These are phyloP conservation scores for peach (Prunus persica) DNA, from an alignment of 306 rosid species.

Conservation along the genomic window DNA sequence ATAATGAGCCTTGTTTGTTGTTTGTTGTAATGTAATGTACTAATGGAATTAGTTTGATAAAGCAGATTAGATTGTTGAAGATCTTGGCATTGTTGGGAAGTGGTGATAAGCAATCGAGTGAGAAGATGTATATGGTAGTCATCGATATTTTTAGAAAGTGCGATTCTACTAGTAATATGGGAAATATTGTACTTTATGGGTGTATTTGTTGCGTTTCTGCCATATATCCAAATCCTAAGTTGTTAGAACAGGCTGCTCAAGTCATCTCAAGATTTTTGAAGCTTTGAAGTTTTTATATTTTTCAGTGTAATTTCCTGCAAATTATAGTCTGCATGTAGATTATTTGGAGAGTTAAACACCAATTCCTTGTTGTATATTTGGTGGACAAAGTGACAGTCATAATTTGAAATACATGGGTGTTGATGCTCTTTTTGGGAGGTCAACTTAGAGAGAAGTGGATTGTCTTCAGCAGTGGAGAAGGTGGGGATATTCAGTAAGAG, in stretches of 20 bases:
- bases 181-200: conserved; percentile 86
- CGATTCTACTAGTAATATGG: conserved; percentile 75
- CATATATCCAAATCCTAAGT: conserved; percentile 65
- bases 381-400: conserved; percentile 63
- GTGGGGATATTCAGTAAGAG: too few species aligned
- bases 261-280: conserved; percentile 85
- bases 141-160: conserved; percentile 59
- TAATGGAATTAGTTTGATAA: conserved; percentile 1
- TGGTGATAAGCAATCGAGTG: conserved; percentile 91
- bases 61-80: conserved; percentile 89
- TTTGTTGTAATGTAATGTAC: neutral
- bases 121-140: conserved; percentile 74
- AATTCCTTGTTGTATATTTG: neutral
- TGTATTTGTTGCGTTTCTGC: conserved; percentile 78
- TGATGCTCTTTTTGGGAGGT: too few species aligned
- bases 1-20: neutral
- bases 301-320: neutral
- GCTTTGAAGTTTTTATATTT: conserved; percentile 38
- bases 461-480: too few species aligned
- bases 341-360: neutral
- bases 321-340: neutral
- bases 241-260: conserved; percentile 82
- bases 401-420: conserved; percentile 59
- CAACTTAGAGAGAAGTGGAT: too few species aligned
- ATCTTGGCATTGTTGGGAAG: conserved; percentile 75